Conservation (phyloP, 2,329 filamentous ascomycete species). For the Magnaporthiopsis poae region DNA sequence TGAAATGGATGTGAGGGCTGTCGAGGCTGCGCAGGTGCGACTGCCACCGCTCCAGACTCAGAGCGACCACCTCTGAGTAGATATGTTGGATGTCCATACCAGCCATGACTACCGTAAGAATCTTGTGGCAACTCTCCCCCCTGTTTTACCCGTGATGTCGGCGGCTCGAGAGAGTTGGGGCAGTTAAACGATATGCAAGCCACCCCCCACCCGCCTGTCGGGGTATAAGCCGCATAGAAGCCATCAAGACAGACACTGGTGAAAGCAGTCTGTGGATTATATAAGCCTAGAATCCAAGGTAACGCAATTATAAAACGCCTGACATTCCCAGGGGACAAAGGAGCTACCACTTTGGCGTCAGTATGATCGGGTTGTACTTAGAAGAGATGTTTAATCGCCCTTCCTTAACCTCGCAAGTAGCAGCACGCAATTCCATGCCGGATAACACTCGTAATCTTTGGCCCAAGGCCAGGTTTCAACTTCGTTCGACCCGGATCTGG, state of each 20-base stretch:
- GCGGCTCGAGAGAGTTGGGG: neutral
- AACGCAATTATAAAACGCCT: neutral
- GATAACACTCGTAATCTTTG: neutral
- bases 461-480: neutral
- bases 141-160: neutral
- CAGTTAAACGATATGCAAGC: neutral
- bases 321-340: neutral
- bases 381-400: neutral
- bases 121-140: neutral
- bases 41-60: neutral
- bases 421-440: neutral
- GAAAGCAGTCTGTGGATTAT: neutral
- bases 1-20: neutral
- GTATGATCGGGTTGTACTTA: neutral
- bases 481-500: neutral
- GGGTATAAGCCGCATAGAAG: neutral
- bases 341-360: neutral
- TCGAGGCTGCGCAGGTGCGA: too few species aligned
- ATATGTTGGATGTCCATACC: neutral
- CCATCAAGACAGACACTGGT: too few species aligned
- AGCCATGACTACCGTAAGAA: neutral
- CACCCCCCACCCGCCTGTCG: too few species aligned
- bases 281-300: neutral
- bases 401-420: neutral
- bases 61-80: neutral